Conservation (phyloP, 371 early-diverging fungal genomes). For the Sporodiniella umbellata region DNA sequence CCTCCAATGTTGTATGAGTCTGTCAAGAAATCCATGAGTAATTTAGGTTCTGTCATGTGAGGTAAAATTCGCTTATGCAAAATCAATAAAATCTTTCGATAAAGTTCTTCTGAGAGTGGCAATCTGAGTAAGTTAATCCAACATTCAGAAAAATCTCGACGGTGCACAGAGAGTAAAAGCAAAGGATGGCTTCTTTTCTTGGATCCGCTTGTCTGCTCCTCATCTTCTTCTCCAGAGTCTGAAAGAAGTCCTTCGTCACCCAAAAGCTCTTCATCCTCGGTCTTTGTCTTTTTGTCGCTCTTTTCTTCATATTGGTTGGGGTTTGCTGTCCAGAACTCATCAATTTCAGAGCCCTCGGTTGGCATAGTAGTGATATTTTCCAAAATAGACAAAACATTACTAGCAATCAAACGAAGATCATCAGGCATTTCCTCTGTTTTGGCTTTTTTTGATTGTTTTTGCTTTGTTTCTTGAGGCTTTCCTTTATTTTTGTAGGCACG, state of each 20-base stretch:
- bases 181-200: constrained; percentile 32
- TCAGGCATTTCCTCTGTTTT: background rate
- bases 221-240: constrained; percentile 44
- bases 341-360: constrained; percentile 55
- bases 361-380: constrained; percentile 60
- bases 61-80: constrained; percentile 87
- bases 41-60: constrained; percentile 69
- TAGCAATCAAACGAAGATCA: constrained; percentile 28
- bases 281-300: constrained; percentile 13
- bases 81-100: constrained; percentile 77
- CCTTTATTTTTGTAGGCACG: constrained; percentile 19
- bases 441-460: constrained; percentile 10
- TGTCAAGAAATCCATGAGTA: constrained; percentile 89
- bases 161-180: constrained; percentile 45
- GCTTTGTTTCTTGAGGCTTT: background rate
- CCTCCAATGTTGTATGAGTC: constrained; percentile 85
- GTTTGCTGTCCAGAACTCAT: constrained; percentile 60
- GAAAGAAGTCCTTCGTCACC: constrained; percentile 31
- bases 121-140: constrained; percentile 80
- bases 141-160: constrained; percentile 65
- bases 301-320: constrained; percentile 32
- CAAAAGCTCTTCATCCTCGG: constrained; percentile 22
- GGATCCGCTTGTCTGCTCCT: constrained; percentile 19
- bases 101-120: constrained; percentile 67
- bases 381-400: constrained; percentile 52